phyloP scores from a whole-genome alignment of 371 early-diverging fungal species.

The Homolaphlyctis polyrhiza region DNA sequence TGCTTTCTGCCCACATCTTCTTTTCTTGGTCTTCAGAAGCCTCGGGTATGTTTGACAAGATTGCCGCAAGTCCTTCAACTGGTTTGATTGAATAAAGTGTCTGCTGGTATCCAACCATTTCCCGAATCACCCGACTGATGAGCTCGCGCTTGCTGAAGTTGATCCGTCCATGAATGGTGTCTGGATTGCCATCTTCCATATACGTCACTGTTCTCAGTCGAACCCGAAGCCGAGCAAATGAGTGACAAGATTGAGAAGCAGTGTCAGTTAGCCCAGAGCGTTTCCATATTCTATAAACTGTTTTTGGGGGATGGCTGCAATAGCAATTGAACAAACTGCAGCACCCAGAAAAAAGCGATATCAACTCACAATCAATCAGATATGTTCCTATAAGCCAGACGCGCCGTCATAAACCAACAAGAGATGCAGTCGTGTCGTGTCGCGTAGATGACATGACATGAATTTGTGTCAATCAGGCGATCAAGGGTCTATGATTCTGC shows the following conservation, averaged over 20 bases:
- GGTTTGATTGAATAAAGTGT: conserved; percentile 15
- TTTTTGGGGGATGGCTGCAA: neutral
- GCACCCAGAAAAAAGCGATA: too few relatives aligned
- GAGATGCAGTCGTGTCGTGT: too few relatives aligned
- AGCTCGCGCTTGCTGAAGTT: conserved; percentile 33
- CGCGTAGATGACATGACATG: too few relatives aligned
- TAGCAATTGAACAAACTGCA: neutral
- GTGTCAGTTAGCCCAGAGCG: neutral
- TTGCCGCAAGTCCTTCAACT: conserved; percentile 11
- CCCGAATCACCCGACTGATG: conserved; percentile 23
- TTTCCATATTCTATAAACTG: too few relatives aligned
- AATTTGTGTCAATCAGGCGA: too few relatives aligned
- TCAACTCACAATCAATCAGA: conserved; percentile 20
- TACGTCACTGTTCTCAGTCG: conserved; percentile 19
- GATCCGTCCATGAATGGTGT: conserved; percentile 20
- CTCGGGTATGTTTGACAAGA: conserved; percentile 12
- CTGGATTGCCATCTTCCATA: conserved; percentile 39
- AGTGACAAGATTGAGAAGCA: neutral
- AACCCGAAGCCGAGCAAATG: neutral
- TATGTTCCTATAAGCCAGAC: conserved; percentile 14
- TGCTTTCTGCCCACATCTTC: conserved; percentile 22
- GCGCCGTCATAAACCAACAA: too few relatives aligned
- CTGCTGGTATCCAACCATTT: conserved; percentile 21
- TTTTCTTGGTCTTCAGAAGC: conserved; percentile 25
- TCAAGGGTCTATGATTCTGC: too few relatives aligned